Conservation (phyloP, 2,329 filamentous ascomycete species). For the Pyricularia grisea region DNA sequence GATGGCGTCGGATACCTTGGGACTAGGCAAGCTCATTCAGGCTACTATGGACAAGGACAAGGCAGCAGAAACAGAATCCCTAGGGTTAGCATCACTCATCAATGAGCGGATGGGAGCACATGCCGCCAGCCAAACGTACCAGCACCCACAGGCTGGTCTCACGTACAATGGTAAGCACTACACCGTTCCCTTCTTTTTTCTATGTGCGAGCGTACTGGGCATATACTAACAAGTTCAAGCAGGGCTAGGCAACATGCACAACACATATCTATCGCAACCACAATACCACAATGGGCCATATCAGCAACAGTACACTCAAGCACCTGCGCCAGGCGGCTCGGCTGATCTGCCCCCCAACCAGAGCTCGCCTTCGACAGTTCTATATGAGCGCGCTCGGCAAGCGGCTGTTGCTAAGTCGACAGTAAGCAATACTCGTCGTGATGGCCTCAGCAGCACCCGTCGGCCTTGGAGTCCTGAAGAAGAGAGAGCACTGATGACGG, state of each 20-base stretch:
- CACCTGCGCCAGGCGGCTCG: not conserved
- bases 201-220: not conserved
- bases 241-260: not conserved
- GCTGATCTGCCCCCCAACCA: constrained; percentile 43
- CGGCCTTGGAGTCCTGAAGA: constrained; percentile 84
- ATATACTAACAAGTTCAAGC: not conserved
- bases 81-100: constrained; percentile 17
- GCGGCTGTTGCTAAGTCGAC: constrained; percentile 48
- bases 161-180: not conserved
- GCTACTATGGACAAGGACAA: constrained; percentile 12
- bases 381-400: constrained; percentile 51
- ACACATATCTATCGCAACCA: constrained; percentile 7
- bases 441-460: constrained; percentile 52
- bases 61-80: constrained; percentile 9
- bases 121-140: not conserved
- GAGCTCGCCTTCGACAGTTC: constrained; percentile 40
- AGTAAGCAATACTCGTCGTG: constrained; percentile 39
- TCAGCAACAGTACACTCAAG: constrained; percentile 10
- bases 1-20: constrained; percentile 7
- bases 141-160: not conserved
- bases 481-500: constrained; percentile 82
- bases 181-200: not conserved
- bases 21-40: constrained; percentile 12
- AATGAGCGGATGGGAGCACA: constrained; percentile 12
- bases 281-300: constrained; percentile 5